phyloP scores from a whole-genome alignment of 345 rosid genomes.

The Eucalyptus globulus region DNA sequence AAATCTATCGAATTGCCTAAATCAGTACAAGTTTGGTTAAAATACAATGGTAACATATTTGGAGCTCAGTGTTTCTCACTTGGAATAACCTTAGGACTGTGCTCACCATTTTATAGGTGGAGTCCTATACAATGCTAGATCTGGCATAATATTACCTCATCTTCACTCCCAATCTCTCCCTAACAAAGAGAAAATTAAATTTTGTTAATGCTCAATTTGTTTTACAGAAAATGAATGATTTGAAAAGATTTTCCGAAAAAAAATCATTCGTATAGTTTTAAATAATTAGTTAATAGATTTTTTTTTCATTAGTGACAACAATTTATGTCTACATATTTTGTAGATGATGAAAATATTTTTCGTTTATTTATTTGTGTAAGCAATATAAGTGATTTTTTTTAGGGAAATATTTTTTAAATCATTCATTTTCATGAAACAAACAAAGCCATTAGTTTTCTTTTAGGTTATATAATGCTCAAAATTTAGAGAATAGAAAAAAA shows the following conservation, averaged over 20 bases:
- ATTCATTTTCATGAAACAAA: too few relatives aligned
- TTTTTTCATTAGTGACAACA: too few relatives aligned
- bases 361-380: too few relatives aligned
- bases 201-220: not conserved
- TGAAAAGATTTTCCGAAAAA: fast-evolving
- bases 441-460: not conserved
- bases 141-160: not conserved
- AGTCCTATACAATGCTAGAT: not conserved
- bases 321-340: too few relatives aligned
- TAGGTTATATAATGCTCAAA: not conserved
- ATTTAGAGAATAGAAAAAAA: not conserved
- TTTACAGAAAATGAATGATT: fast-evolving
- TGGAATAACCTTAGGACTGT: not conserved
- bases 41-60: not conserved
- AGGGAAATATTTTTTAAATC: too few relatives aligned
- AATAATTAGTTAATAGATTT: too few relatives aligned
- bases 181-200: not conserved
- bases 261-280: too few relatives aligned
- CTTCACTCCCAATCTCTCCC: not conserved
- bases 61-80: not conserved
- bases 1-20: not conserved
- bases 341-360: too few relatives aligned
- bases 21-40: not conserved
- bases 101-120: not conserved
- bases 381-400: fast-evolving